Base-by-base conservation (phyloP, 139 green algal species). In the Edaphochlamys debaryana region DNA sequence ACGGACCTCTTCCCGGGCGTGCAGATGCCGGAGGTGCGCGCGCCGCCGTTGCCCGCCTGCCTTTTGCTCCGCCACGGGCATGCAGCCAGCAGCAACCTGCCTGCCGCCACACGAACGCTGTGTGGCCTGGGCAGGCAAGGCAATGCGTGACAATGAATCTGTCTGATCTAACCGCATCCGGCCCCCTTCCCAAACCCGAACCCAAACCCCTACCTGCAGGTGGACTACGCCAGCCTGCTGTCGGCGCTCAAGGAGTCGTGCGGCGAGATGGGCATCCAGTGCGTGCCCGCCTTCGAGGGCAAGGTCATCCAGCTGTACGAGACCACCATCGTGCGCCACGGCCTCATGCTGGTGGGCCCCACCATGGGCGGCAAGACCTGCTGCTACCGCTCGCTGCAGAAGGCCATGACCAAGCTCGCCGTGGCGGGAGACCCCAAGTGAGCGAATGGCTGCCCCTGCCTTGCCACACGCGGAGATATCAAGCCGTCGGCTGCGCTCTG, bases 241-340 rank as follows among this genome's bases (percentile, higher is more conserved):
- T 69, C 8, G 17, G 89, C 89, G 8, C 82, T 96, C 20, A 25
- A 77, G 15, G 79, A 91, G 41, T 50, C 88, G 23, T 94, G 90
- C 83, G 20, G 34, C 11, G 72, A 93, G 70, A 64, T 93, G 80
- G 76, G 76, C 66, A 90, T 94, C 54, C 72, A 96, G 88, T 74
- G 86, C 4, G 92, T 92, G 27, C 77, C 93, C n/a, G 27, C 78
- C 6, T 96, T 95, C 63, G 38, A 93, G 36, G 88, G 67, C 50
- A 97, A 97, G 88, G 87, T 94, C 29, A 95, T 97, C 66, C 94
- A 97, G 90, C 91, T 97, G 86, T 96, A 95, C 79, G 94, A 97
- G 88, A 97, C 92, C 40, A 97, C 94, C 34, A 87, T 96, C 32
- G 94, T 97, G 75, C 89, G 94, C 29, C 94, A 97, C 87, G 94